A percentile compares a stretch with the other conserved stretches of the same genome.
These are phyloP conservation scores for Tricharina praecox DNA, from an alignment of 495 filamentous ascomycete species.

Conservation along the genomic window DNA sequence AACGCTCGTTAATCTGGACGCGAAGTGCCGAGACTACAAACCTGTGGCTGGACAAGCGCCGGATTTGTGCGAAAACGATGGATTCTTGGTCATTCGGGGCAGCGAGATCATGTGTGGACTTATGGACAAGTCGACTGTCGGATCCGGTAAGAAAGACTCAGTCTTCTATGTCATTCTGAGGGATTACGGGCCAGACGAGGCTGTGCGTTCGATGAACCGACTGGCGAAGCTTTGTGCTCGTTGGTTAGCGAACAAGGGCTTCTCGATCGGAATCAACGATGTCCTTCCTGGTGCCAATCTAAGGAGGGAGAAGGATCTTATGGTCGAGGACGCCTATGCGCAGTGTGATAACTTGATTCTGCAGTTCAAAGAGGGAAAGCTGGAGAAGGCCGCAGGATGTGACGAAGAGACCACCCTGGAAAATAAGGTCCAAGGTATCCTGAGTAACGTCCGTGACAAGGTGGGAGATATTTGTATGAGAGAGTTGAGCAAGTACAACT, in stretches of 20 bases:
- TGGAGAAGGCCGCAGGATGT: conserved; percentile 73
- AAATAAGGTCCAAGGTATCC: conserved; percentile 72
- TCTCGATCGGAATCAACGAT: conserved; percentile 90
- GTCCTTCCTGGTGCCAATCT: conserved; percentile 64
- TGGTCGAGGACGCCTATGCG: conserved; percentile 64
- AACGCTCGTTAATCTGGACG: conserved; percentile 81
- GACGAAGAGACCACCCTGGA: conserved; percentile 85
- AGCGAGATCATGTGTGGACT: conserved; percentile 96
- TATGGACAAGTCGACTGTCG: conserved; percentile 94
- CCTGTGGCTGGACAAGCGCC: conserved; percentile 35
- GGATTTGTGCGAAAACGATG: conserved; percentile 71
- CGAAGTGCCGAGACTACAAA: conserved; percentile 72
- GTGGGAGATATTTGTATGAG: conserved; percentile 83
- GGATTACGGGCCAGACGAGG: conserved; percentile 79
- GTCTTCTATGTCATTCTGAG: conserved; percentile 91
- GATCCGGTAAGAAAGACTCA: conserved; percentile 91
- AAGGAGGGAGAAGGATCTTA: conserved; percentile 47
- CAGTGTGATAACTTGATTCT: conserved; percentile 74
- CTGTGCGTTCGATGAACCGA: conserved; percentile 84
- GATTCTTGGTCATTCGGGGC: conserved; percentile 80
- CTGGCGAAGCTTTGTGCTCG: conserved; percentile 78
- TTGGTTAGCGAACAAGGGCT: conserved; percentile 75
- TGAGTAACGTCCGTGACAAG: conserved; percentile 74
- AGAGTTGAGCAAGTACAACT: conserved; percentile 78
- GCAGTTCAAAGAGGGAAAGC: conserved; percentile 54